phyloP scores from a whole-genome alignment of 2,329 filamentous ascomycete genomes.

The Emydomyces testavorans region DNA sequence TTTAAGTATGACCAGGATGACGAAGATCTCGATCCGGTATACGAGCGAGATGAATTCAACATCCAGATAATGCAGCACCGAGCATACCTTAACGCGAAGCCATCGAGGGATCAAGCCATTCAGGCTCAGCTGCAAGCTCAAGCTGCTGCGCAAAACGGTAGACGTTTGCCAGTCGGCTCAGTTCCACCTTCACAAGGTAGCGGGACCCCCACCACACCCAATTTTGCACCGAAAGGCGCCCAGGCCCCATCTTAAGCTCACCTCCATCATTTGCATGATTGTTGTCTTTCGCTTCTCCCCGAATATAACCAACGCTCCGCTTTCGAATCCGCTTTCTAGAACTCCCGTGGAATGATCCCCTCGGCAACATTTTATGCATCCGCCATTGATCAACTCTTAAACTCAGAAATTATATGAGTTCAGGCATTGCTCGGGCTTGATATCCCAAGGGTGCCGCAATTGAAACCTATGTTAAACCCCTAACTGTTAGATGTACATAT shows the following conservation, averaged over 20 bases:
- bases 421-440: background rate
- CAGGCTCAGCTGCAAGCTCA: conserved; percentile 35
- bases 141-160: conserved; percentile 20
- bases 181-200: conserved; percentile 9
- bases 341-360: background rate
- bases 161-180: conserved; percentile 30
- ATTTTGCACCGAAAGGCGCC: conserved; percentile 19
- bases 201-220: conserved; percentile 5
- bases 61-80: conserved; percentile 47
- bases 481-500: conserved; percentile 16
- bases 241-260: conserved; percentile 18
- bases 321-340: conserved; percentile 1
- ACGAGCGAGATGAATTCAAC: conserved; percentile 60
- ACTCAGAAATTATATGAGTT: background rate
- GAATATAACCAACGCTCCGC: background rate
- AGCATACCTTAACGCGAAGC: conserved; percentile 37
- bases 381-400: background rate
- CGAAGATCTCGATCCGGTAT: conserved; percentile 63
- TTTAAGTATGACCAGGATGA: conserved; percentile 75
- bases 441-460: background rate
- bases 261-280: conserved; percentile 7
- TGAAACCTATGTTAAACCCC: background rate
- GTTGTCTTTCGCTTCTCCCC: conserved; percentile 9
- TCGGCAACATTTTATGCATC: background rate
- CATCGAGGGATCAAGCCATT: conserved; percentile 32